phyloP scores from a whole-genome alignment of 257 asterid species.

The Capsicum chinense region DNA sequence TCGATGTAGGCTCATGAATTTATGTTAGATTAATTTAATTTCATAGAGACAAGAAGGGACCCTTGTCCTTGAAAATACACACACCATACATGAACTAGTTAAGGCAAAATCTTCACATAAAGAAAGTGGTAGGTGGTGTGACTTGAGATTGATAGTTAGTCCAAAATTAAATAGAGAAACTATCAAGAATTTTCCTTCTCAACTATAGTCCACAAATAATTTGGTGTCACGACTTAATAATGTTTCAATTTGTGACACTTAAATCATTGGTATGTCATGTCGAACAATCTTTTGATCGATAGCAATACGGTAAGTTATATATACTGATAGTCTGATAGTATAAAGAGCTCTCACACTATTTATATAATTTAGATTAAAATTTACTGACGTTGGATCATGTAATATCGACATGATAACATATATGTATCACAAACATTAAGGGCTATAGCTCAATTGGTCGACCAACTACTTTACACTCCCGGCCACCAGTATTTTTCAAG shows the following conservation, averaged over 20 bases:
- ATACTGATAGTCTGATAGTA: no score
- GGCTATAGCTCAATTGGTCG: not conserved
- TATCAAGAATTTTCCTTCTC: not conserved
- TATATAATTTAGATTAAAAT: not conserved
- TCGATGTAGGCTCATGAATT: constrained; percentile 16
- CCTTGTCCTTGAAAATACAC: constrained; percentile 31
- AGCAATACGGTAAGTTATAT: no score
- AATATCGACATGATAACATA: not conserved
- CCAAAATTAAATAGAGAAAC: not conserved
- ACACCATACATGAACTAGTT: constrained; percentile 24
- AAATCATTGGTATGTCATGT: not conserved
- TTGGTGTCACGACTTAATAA: not conserved
- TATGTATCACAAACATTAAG: no score
- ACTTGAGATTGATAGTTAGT: not conserved
- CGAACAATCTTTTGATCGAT: no score
- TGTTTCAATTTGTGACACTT: not conserved
- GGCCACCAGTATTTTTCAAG: no score
- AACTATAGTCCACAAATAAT: not conserved
- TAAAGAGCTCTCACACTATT: not conserved
- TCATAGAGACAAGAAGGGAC: constrained; percentile 37
- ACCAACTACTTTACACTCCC: not conserved
- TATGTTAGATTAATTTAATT: constrained; percentile 35
- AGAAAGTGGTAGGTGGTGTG: not conserved
- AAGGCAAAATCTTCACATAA: not conserved
- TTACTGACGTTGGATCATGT: not conserved